Evolutionary conservation across 176 grass and related monocot species (phyloP).

Genomic region (Elaeis guineensis): DNA sequence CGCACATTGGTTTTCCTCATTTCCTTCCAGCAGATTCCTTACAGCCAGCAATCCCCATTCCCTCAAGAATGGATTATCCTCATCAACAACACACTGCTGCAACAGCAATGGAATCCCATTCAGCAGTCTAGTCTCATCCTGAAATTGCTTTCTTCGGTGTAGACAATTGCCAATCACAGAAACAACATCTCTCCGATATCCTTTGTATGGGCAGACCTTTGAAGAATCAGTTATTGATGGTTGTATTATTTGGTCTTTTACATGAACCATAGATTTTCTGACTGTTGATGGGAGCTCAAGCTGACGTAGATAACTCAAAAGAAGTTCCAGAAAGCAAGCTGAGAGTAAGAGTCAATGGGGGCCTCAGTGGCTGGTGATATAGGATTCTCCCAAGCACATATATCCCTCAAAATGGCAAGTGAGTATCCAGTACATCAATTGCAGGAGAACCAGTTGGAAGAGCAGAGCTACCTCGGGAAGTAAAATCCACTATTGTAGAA

Average conservation of each 20-base stretch:
- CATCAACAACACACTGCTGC: slow-evolving; percentile 88
- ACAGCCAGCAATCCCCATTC: slow-evolving; percentile 80
- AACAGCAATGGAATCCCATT: slow-evolving; percentile 54
- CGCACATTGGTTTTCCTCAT: slow-evolving; percentile 66
- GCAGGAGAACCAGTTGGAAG: slow-evolving; percentile 50
- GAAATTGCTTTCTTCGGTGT: slow-evolving; percentile 52
- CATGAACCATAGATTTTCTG: slow-evolving; percentile 45
- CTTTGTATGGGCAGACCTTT: slow-evolving; percentile 77
- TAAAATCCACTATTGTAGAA: slow-evolving; percentile 52
- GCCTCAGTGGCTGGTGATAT: slow-evolving; percentile 16
- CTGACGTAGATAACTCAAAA: slow-evolving; percentile 50
- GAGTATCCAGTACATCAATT: slow-evolving; percentile 79
- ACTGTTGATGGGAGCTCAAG: slow-evolving; percentile 82
- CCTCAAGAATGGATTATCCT: slow-evolving; percentile 79
- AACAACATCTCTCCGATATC: slow-evolving; percentile 79
- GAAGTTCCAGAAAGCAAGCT: slow-evolving; percentile 41
- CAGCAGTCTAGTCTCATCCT: slow-evolving; percentile 60
- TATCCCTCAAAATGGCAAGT: slow-evolving; percentile 67
- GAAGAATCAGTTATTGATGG: slow-evolving; percentile 17
- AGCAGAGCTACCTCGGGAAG: slow-evolving; percentile 26
- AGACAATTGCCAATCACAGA: slow-evolving; percentile 73
- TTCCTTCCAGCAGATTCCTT: slow-evolving; percentile 78
- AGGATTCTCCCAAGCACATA: slow-evolving; percentile 66
- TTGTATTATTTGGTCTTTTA: slow-evolving; percentile 23
- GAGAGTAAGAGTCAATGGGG: slow-evolving; percentile 50